phyloP scores from a whole-genome alignment of 352 stramenopile genomes.

The Phytophthora citrophthora region DNA sequence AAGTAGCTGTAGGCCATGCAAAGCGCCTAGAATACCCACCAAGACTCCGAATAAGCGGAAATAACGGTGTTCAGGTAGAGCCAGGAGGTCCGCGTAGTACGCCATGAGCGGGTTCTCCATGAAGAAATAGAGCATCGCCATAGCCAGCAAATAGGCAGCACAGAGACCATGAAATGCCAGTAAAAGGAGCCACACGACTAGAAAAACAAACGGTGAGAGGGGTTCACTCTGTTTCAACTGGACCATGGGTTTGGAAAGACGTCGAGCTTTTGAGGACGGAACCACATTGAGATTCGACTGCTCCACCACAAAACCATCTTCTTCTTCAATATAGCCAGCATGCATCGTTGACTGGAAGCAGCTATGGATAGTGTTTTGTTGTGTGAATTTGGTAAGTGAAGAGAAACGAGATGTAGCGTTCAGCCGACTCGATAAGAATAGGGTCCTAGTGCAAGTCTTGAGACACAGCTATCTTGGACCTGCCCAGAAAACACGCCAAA shows the following conservation, averaged over 20 bases:
- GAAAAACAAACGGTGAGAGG: conserved; percentile 12
- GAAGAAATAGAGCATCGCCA: conserved; percentile 37
- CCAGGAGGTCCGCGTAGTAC: conserved; percentile 54
- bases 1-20: conserved; percentile 23
- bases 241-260: conserved; percentile 2
- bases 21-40: conserved; percentile 27
- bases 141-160: conserved; percentile 23
- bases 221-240: neutral
- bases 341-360: no score
- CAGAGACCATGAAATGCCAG: conserved; percentile 26
- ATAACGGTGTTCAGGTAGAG: conserved; percentile 19
- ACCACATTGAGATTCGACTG: neutral
- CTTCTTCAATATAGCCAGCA: conserved; percentile 10
- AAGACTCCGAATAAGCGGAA: conserved; percentile 33
- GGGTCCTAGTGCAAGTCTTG: no score
- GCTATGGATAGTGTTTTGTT: neutral
- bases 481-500: no score
- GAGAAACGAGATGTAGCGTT: no score
- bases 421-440: no score
- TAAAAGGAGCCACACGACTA: conserved; percentile 23
- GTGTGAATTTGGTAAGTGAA: neutral
- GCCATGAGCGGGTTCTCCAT: conserved; percentile 48
- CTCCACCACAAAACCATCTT: conserved; percentile 11
- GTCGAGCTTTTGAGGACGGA: conserved; percentile 1
- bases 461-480: no score